A percentile compares a stretch with the other conserved stretches of the same genome.
phyloP scores from a whole-genome alignment of 257 asterid genomes.

The Haberlea rhodopensis region DNA sequence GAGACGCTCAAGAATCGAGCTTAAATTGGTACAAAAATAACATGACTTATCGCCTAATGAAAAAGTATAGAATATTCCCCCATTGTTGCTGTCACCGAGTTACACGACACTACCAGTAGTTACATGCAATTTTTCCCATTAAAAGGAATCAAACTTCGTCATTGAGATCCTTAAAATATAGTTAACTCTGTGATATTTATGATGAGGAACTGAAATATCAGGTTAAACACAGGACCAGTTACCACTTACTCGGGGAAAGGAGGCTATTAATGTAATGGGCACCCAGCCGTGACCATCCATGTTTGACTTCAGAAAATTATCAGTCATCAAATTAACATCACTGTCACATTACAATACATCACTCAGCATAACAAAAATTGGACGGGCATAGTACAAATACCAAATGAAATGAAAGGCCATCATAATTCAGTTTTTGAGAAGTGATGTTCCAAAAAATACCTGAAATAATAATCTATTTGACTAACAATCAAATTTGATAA shows the following conservation, averaged over 20 bases:
- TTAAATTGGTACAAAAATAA: not conserved
- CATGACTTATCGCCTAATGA: not conserved
- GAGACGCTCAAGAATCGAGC: not conserved
- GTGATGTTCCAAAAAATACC: conserved; percentile 39
- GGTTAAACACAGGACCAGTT: not conserved
- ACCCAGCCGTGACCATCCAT: conserved; percentile 95
- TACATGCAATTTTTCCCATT: not conserved
- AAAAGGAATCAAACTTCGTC: not conserved
- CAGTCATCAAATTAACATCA: conserved; percentile 72
- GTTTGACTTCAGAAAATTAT: conserved; percentile 55
- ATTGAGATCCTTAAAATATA: not conserved
- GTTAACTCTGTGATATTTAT: not conserved
- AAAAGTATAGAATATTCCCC: not conserved
- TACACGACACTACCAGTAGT: not conserved
- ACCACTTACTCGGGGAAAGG: conserved; percentile 74
- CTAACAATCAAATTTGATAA: conserved; percentile 48
- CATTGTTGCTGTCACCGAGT: not conserved
- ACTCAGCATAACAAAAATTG: conserved; percentile 16
- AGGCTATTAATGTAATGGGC: conserved; percentile 56
- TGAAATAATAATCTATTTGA: conserved; percentile 85
- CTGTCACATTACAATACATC: conserved; percentile 36
- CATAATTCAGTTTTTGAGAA: not conserved
- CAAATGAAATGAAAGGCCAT: not conserved
- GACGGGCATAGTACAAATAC: not conserved
- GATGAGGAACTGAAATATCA: not conserved